Evolutionary conservation across 768 basidiomycete genomes (phyloP), one percentile per base, ranked within the genome.

Genomic region (Psilocybe azurescens): DNA sequence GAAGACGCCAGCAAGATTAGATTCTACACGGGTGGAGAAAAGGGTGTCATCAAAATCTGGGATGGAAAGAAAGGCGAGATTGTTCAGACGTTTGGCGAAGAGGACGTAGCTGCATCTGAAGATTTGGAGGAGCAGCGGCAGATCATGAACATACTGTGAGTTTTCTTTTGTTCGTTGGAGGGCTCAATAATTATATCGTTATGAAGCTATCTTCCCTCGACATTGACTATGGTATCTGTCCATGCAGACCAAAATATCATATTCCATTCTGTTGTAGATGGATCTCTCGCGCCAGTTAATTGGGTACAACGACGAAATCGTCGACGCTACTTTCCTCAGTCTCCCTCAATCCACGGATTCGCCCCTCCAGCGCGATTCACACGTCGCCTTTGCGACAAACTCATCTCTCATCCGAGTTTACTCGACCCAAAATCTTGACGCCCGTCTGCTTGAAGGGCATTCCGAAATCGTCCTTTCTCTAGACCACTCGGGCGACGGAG

Each of bases 231-330:
- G 13, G 81, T 95, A 20, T 93, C 95, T 14, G 79, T 95, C 14
- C 96, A 97, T 72, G 95, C 93, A 24, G 97, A 99, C 74, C 97
- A 99, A 76, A 99, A 99, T 67, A 96, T 99, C 67, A 82, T 95
- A 51, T 94, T 94, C 77, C 89, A 95, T 74, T 95, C 93, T 2
- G 78, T 97, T 7, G 73, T 81, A n/a, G 85, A 86, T 1, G 83
- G 82, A 33, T 78, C 83, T 8, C 28, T 79, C 82, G 2, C 89
- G 92, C 16, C 97, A 98, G 68, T 77, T 99, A 66, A 89, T 99
- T 68, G 97, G 97, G 0, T 99, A 91, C 82, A 99, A 99, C 74
- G 97, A 99, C 75, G 97, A 99, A 75, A 95, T 99, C 66, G 91
- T 98, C 54, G 97, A 99, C 69, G 86, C 89, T 4, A 81, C 85